Conservation (phyloP, 306 rosid species). For the Malus sylvestris region DNA sequence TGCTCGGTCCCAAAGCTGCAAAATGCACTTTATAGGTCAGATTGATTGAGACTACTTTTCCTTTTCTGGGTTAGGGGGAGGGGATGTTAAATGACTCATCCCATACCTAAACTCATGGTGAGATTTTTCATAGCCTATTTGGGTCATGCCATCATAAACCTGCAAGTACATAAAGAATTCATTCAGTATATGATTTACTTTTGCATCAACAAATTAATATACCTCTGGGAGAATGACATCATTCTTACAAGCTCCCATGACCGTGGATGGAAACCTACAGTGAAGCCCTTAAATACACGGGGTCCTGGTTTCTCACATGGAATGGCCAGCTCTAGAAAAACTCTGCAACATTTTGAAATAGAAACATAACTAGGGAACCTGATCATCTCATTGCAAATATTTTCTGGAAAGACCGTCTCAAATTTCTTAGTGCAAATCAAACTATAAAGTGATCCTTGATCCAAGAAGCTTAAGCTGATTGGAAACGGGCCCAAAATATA, state of each 20-base stretch:
- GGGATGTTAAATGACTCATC: not conserved
- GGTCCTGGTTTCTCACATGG: conserved; percentile 75
- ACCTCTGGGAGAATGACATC: conserved; percentile 13
- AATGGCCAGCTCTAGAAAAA: conserved; percentile 66
- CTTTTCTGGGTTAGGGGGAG: not conserved
- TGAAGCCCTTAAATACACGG: conserved; percentile 74
- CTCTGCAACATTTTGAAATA: conserved; percentile 50
- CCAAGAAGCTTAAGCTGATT: too few species aligned
- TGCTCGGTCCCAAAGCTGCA: conserved; percentile 69
- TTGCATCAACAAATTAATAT: conserved; percentile 4
- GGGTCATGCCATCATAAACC: conserved; percentile 93
- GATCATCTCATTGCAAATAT: not conserved
- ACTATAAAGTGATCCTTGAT: too few species aligned
- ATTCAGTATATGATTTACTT: conserved; percentile 2
- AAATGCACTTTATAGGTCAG: conserved; percentile 16
- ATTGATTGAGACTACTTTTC: not conserved
- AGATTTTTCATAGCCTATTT: conserved; percentile 66
- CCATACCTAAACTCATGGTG: conserved; percentile 62
- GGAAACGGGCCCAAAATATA: too few species aligned
- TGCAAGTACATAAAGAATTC: conserved; percentile 33
- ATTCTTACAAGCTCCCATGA: conserved; percentile 92
- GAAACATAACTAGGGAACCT: conserved; percentile 11
- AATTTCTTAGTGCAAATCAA: too few species aligned
- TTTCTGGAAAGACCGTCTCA: too few species aligned
- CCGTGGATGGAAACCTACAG: conserved; percentile 94